Conservation (phyloP, 257 asterid species). For the Leptodermis oblonga region DNA sequence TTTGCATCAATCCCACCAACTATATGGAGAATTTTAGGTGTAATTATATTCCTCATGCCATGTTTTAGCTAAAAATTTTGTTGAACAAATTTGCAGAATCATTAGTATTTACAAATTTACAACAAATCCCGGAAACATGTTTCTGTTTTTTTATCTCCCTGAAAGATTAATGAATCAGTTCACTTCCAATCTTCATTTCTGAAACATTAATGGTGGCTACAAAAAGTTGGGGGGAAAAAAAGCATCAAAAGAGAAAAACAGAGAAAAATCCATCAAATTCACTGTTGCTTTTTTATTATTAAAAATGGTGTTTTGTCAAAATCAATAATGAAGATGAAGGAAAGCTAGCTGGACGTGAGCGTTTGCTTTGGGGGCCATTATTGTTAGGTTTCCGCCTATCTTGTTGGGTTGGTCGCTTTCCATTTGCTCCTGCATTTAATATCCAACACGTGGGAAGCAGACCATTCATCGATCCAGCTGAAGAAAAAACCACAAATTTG, state of each 20-base stretch:
- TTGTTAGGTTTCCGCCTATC: slow-evolving; percentile 3
- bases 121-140: neutral
- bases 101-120: too few species aligned
- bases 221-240: neutral
- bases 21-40: neutral
- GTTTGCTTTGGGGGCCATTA: neutral
- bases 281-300: too few species aligned
- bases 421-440: neutral
- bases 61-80: slow-evolving; percentile 5
- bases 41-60: slow-evolving; percentile 1
- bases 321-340: slow-evolving; percentile 7
- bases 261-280: neutral
- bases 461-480: slow-evolving; percentile 2
- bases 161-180: too few species aligned
- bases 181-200: too few species aligned
- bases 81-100: neutral
- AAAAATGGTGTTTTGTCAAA: too few species aligned
- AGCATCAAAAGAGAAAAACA: neutral
- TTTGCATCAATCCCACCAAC: slow-evolving; percentile 5
- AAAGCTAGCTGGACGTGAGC: slow-evolving; percentile 1
- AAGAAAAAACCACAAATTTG: too few species aligned
- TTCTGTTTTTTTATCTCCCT: too few species aligned
- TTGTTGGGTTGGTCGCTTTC: slow-evolving; percentile 9
- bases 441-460: slow-evolving; percentile 13
- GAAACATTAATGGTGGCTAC: neutral